phyloP scores from a whole-genome alignment of 129 eudicot genomes.

The Flaveria brownii region DNA sequence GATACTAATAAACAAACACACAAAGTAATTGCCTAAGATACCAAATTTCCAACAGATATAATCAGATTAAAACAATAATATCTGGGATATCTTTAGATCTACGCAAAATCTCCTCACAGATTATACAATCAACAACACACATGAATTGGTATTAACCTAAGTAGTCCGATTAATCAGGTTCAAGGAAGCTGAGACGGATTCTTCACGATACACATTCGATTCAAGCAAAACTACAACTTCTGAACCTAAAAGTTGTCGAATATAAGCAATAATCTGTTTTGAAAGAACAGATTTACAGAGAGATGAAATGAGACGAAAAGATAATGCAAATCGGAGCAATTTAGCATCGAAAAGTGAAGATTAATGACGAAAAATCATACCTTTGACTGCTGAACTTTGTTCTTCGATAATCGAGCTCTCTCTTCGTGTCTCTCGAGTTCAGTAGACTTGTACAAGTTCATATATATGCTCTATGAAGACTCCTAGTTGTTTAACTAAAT shows the following conservation, averaged over 20 bases:
- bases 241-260: constrained; percentile 7
- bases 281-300: not conserved
- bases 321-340: too few relatives aligned
- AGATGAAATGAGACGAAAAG: constrained; percentile 7
- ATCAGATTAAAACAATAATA: too few relatives aligned
- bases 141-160: constrained; percentile 6
- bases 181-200: not conserved
- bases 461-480: too few relatives aligned
- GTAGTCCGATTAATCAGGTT: not conserved
- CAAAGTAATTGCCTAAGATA: not conserved
- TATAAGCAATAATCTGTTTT: not conserved
- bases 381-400: not conserved
- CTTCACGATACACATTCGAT: constrained; percentile 13
- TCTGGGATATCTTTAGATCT: too few relatives aligned
- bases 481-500: too few relatives aligned
- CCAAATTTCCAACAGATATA: not conserved
- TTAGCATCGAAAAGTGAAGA: not conserved
- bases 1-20: not conserved
- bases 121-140: constrained; percentile 18
- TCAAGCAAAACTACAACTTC: not conserved
- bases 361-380: constrained; percentile 10
- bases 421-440: constrained; percentile 15
- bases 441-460: too few relatives aligned
- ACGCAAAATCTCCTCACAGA: not conserved
- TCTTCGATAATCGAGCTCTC: constrained; percentile 12